A percentile compares a stretch with the other conserved stretches of the same genome.
Conservation (phyloP, 2,329 filamentous ascomycete species). For the Trichoderma cornu-damae region DNA sequence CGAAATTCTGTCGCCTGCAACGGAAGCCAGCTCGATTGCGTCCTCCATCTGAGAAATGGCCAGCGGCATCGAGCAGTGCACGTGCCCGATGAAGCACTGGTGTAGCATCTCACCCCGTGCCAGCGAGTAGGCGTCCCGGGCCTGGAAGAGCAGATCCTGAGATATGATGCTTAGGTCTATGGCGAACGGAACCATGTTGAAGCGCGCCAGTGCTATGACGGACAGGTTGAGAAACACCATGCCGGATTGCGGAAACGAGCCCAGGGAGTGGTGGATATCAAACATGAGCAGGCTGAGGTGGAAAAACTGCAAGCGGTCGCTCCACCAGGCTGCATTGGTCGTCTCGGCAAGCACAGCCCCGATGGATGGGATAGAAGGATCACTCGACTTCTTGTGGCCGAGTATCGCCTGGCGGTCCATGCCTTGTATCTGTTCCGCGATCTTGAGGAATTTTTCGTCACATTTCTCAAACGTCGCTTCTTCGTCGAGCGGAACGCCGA, state of each 20-base stretch:
- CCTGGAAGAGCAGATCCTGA: conserved; percentile 59
- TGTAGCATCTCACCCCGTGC: conserved; percentile 66
- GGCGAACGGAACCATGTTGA: conserved; percentile 65
- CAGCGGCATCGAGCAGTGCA: conserved; percentile 57
- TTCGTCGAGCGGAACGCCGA: conserved; percentile 62
- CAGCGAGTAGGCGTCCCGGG: conserved; percentile 59
- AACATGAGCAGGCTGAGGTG: conserved; percentile 63
- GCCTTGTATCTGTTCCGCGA: conserved; percentile 55
- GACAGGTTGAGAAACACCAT: conserved; percentile 64
- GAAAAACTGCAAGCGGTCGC: conserved; percentile 66
- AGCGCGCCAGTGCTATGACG: conserved; percentile 62
- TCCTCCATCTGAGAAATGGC: conserved; percentile 58
- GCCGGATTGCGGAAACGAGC: conserved; percentile 64
- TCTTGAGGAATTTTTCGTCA: conserved; percentile 64
- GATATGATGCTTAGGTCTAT: conserved; percentile 59
- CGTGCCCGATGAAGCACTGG: conserved; percentile 64
- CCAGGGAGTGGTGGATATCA: conserved; percentile 57
- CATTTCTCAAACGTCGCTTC: conserved; percentile 69
- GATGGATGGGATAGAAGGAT: conserved; percentile 55
- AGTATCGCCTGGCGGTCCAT: conserved; percentile 48
- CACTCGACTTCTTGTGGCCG: conserved; percentile 39
- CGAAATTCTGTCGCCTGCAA: conserved; percentile 65
- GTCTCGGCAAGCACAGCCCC: conserved; percentile 68
- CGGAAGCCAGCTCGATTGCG: conserved; percentile 60
- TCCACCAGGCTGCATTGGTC: conserved; percentile 68